Conservation (phyloP, 2,329 filamentous ascomycete genomes). For the Diaporthe australafricana region DNA sequence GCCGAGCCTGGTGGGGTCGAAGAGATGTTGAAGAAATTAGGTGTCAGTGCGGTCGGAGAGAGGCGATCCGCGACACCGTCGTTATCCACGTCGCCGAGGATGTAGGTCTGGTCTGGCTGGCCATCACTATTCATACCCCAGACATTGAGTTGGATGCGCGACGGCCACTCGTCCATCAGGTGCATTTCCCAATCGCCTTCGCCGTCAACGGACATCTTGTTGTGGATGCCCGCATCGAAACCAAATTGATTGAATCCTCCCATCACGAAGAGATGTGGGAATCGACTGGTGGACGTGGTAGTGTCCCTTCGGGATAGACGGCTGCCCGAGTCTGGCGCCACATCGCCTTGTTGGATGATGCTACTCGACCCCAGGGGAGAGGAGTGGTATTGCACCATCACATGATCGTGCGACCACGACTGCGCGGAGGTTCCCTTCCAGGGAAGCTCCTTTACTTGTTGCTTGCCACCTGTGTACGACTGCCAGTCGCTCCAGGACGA, state of each 20-base stretch:
- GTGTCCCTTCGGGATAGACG: slow-evolving; percentile 17
- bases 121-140: slow-evolving; percentile 76
- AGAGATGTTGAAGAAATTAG: slow-evolving; percentile 70
- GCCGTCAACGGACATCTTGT: slow-evolving; percentile 59
- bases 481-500: slow-evolving; percentile 69
- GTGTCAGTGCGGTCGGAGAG: slow-evolving; percentile 67
- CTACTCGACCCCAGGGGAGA: slow-evolving; percentile 68
- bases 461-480: slow-evolving; percentile 63
- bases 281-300: slow-evolving; percentile 54
- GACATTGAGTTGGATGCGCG: slow-evolving; percentile 70
- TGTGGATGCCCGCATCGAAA: slow-evolving; percentile 69
- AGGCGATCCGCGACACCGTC: slow-evolving; percentile 72
- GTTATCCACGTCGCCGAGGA: slow-evolving; percentile 72
- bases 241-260: slow-evolving; percentile 74
- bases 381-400: slow-evolving; percentile 73
- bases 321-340: slow-evolving; percentile 38
- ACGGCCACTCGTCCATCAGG: slow-evolving; percentile 74
- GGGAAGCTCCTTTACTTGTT: slow-evolving; percentile 57
- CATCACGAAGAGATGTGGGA: slow-evolving; percentile 72
- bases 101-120: slow-evolving; percentile 67
- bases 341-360: slow-evolving; percentile 70
- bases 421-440: slow-evolving; percentile 71
- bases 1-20: slow-evolving; percentile 63
- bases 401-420: slow-evolving; percentile 70
- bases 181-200: slow-evolving; percentile 67